These are phyloP conservation scores for Nakaseomyces uthaithaninus DNA, from an alignment of 1,139 yeast species.

Conservation along the genomic window DNA sequence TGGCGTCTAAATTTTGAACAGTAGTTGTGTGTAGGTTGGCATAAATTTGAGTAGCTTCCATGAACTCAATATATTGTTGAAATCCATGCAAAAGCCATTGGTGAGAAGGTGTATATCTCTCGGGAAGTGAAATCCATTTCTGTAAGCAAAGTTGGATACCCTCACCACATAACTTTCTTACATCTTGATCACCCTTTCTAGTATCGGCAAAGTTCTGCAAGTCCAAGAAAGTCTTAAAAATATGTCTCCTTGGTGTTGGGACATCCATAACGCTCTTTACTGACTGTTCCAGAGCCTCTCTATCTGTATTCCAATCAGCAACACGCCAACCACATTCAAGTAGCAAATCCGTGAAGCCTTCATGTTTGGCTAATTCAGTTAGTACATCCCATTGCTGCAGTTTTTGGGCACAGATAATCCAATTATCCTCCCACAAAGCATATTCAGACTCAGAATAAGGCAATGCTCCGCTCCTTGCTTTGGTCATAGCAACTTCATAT, in stretches of 20 bases:
- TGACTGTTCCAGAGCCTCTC: constrained; percentile 89
- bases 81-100: constrained; percentile 84
- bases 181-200: constrained; percentile 69
- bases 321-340: constrained; percentile 99
- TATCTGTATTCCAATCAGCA: constrained; percentile 95
- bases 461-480: constrained; percentile 89
- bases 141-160: constrained; percentile 89
- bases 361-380: constrained; percentile 94
- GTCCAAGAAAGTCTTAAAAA: constrained; percentile 87
- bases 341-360: constrained; percentile 88
- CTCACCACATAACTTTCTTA: constrained; percentile 84
- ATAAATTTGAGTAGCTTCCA: constrained; percentile 95
- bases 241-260: constrained; percentile 94
- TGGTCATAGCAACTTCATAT: constrained; percentile 95
- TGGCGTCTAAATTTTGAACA: constrained; percentile 83
- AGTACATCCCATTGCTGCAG: constrained; percentile 97
- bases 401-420: constrained; percentile 96
- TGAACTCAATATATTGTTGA: constrained; percentile 95
- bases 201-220: constrained; percentile 92
- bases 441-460: constrained; percentile 96
- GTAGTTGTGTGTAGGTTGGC: constrained; percentile 83
- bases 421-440: constrained; percentile 96
- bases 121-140: constrained; percentile 90
- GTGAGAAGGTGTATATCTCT: constrained; percentile 74
- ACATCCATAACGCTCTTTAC: constrained; percentile 97